phyloP scores from a whole-genome alignment of 2,329 filamentous ascomycete species.

The Lachnellula hyalina region DNA sequence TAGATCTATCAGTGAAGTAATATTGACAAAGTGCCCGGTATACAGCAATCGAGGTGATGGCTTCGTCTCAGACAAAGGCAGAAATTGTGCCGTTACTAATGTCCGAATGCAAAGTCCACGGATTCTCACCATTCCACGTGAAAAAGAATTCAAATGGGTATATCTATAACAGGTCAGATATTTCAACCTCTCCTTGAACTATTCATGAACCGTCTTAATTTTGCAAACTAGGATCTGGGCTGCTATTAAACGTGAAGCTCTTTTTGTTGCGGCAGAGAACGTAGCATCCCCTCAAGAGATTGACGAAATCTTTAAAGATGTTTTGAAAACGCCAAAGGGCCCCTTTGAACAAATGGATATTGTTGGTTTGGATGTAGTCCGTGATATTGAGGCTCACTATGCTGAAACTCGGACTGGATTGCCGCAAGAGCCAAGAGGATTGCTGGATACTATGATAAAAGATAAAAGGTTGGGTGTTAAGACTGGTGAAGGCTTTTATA shows the following conservation, averaged over 20 bases:
- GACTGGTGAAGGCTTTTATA: constrained; percentile 32
- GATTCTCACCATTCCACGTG: constrained; percentile 35
- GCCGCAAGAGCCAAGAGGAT: constrained; percentile 29
- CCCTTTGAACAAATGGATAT: constrained; percentile 38
- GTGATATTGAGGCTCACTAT: constrained; percentile 37
- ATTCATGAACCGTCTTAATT: no score
- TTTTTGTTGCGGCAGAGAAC: constrained; percentile 32
- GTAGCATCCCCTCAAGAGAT: constrained; percentile 34
- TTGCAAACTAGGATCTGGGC: constrained; percentile 32
- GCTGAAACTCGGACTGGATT: constrained; percentile 28
- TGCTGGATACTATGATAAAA: constrained; percentile 29
- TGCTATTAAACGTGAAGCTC: constrained; percentile 37
- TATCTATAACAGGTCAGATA: constrained; percentile 31
- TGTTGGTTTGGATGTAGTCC: constrained; percentile 36
- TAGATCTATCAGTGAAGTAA: no score
- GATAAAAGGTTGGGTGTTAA: constrained; percentile 32
- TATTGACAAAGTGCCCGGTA: no score
- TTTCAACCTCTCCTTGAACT: no score
- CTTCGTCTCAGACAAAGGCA: constrained; percentile 29
- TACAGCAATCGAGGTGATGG: constrained; percentile 35
- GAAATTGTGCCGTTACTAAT: constrained; percentile 28
- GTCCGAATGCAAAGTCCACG: constrained; percentile 30
- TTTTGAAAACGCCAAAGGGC: constrained; percentile 34
- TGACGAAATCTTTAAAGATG: constrained; percentile 35
- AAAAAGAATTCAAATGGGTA: constrained; percentile 34